These are phyloP conservation scores for Moesziomyces antarcticus DNA, from an alignment of 1,284 basidiomycete species.

Conservation along the genomic window DNA sequence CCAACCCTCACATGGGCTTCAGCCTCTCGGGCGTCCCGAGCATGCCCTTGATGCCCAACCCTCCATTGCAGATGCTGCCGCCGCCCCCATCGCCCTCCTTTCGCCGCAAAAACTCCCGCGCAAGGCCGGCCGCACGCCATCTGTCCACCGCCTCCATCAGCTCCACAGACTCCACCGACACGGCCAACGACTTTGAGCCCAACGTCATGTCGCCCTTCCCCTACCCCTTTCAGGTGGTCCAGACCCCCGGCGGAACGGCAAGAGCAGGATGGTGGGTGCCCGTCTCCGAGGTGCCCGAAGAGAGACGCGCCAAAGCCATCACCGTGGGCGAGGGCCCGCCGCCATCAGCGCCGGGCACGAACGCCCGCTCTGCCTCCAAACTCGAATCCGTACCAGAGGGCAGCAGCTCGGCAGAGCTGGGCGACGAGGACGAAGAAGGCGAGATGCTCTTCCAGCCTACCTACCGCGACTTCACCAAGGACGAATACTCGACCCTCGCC, in stretches of 20 bases:
- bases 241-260: slow-evolving; percentile 58
- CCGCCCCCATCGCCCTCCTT: slow-evolving; percentile 51
- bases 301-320: slow-evolving; percentile 36
- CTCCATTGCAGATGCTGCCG: slow-evolving; percentile 58
- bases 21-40: slow-evolving; percentile 58
- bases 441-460: slow-evolving; percentile 50
- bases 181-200: slow-evolving; percentile 39
- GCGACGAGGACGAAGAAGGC: slow-evolving; percentile 23
- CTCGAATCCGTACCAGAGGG: slow-evolving; percentile 17
- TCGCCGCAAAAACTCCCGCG: slow-evolving; percentile 17
- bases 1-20: slow-evolving; percentile 45
- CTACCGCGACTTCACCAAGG: slow-evolving; percentile 48
- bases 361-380: background rate
- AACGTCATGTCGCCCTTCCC: slow-evolving; percentile 51
- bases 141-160: slow-evolving; percentile 24
- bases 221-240: slow-evolving; percentile 59
- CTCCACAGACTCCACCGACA: slow-evolving; percentile 16
- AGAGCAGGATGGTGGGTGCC: slow-evolving; percentile 62
- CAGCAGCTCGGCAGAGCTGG: background rate
- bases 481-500: slow-evolving; percentile 57
- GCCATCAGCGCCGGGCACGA: background rate
- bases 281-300: slow-evolving; percentile 37
- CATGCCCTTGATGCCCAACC: slow-evolving; percentile 58
- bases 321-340: slow-evolving; percentile 22
- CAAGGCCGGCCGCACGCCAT: slow-evolving; percentile 9